phyloP scores from a whole-genome alignment of 139 green algal genomes.

The Micromonas pusilla region DNA sequence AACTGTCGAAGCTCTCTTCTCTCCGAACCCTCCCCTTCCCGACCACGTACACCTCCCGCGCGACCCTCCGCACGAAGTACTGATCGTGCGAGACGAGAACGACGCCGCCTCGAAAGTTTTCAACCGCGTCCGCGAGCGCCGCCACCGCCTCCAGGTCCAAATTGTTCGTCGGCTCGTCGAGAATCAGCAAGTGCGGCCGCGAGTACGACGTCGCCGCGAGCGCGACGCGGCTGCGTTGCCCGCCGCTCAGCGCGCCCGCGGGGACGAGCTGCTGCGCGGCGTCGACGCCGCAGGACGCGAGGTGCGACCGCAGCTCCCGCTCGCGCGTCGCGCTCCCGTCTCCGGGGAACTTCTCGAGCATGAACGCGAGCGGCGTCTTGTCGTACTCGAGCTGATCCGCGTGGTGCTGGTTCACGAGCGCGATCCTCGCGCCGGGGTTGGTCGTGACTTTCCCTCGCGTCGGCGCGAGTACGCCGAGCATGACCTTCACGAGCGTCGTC shows the following conservation, averaged over 20 bases:
- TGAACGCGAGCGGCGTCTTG: constrained; percentile 29
- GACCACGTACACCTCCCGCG: constrained; percentile 10
- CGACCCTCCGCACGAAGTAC: constrained; percentile 28
- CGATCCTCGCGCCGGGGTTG: constrained; percentile 22
- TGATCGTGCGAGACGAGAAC: constrained; percentile 31
- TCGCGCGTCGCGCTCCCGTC: constrained; percentile 31
- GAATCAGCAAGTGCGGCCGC: constrained; percentile 36
- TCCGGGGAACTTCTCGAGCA: constrained; percentile 27
- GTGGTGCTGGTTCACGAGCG: constrained; percentile 39
- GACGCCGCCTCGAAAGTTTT: constrained; percentile 14
- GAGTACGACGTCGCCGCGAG: constrained; percentile 32
- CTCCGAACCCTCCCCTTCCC: neutral
- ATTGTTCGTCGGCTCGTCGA: constrained; percentile 44
- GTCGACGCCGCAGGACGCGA: constrained; percentile 30
- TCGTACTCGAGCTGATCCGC: constrained; percentile 31
- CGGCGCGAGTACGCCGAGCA: constrained; percentile 19
- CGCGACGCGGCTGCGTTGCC: constrained; percentile 36
- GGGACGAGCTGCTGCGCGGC: constrained; percentile 17
- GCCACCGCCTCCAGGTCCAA: constrained; percentile 26
- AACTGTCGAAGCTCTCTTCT: neutral
- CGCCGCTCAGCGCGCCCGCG: constrained; percentile 17
- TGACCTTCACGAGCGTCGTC: constrained; percentile 35
- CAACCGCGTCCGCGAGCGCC: constrained; percentile 18
- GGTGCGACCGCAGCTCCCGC: constrained; percentile 31
- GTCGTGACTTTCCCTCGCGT: constrained; percentile 11